Percentiles rank a stretch among this genome's conserved stretches.
Evolutionary conservation across 192 early-diverging fungal species (phyloP).

Genomic region (Podochytrium sp.): DNA sequence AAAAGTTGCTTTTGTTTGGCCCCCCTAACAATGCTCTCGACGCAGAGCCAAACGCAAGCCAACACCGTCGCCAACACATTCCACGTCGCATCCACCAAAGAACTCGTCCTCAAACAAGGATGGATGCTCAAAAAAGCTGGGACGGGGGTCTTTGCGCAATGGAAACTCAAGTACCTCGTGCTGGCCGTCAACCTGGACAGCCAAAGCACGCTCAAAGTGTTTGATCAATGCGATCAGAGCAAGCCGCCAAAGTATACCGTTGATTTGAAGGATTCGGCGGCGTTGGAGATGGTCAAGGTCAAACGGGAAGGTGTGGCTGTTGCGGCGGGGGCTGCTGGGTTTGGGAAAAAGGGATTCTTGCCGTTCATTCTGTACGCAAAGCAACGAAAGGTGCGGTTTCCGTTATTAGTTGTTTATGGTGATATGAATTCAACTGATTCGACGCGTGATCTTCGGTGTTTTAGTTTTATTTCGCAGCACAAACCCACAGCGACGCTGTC

Average conservation of each 20-base stretch:
- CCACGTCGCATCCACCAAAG: not conserved
- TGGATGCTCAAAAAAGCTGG: conserved; percentile 57
- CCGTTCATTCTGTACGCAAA: conserved; percentile 37
- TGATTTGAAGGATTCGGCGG: conserved; percentile 33
- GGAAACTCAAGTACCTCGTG: conserved; percentile 55
- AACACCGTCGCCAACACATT: not conserved
- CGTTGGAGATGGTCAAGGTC: not conserved
- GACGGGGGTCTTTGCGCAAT: conserved; percentile 47
- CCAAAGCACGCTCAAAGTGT: conserved; percentile 36
- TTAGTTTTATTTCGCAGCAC: conserved; percentile 55
- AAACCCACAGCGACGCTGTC: conserved; percentile 46
- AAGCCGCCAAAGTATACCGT: conserved; percentile 53
- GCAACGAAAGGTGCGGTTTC: conserved; percentile 35
- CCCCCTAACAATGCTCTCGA: not conserved
- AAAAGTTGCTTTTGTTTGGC: not conserved
- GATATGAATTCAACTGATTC: not conserved
- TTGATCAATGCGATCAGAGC: conserved; percentile 50
- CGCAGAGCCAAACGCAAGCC: not conserved
- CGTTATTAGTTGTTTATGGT: not conserved
- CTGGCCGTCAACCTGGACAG: conserved; percentile 6
- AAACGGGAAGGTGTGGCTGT: not conserved
- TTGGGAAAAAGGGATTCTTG: conserved; percentile 30
- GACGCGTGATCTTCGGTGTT: not conserved
- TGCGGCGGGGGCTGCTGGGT: conserved; percentile 20
- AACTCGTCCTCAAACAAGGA: conserved; percentile 48